Evolutionary conservation across 2,329 filamentous ascomycete genomes (phyloP).

Genomic region (Hawksworthiomyces lignivorus): DNA sequence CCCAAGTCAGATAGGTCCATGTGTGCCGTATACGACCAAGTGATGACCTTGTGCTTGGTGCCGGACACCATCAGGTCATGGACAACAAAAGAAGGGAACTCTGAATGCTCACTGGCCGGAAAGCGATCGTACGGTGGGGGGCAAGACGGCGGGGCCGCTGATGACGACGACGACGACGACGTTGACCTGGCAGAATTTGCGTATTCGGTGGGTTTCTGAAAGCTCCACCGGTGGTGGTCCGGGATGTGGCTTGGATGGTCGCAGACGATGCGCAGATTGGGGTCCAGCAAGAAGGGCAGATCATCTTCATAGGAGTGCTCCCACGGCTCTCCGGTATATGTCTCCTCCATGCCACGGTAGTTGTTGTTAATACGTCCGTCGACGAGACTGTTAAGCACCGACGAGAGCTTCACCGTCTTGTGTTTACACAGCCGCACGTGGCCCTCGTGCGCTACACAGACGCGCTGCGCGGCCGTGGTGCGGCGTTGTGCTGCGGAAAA

Average conservation of each 20-base stretch:
- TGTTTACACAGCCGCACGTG: slow-evolving; percentile 3
- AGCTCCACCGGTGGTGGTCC: background rate
- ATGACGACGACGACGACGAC: no score
- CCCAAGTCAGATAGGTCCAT: background rate
- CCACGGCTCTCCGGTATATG: no score
- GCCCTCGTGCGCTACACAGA: slow-evolving; percentile 1
- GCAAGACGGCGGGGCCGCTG: no score
- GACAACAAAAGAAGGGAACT: slow-evolving; percentile 4
- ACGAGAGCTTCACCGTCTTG: background rate
- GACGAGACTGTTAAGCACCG: background rate
- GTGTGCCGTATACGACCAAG: slow-evolving; percentile 9
- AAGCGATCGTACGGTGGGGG: background rate
- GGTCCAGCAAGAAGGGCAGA: background rate
- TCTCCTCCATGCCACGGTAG: no score
- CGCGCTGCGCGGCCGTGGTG: background rate
- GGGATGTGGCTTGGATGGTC: slow-evolving; percentile 1
- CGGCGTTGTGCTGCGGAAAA: background rate
- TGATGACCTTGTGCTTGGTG: background rate
- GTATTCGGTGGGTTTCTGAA: no score
- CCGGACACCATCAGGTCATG: background rate
- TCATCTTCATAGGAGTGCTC: background rate
- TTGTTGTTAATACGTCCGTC: background rate
- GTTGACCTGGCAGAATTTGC: no score
- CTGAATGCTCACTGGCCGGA: background rate
- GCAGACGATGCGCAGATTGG: slow-evolving; percentile 1